Percentiles rank a stretch among this genome's conserved stretches.
Evolutionary conservation across 768 basidiomycete species (phyloP).

Genomic region (Naganishia kalamii): DNA sequence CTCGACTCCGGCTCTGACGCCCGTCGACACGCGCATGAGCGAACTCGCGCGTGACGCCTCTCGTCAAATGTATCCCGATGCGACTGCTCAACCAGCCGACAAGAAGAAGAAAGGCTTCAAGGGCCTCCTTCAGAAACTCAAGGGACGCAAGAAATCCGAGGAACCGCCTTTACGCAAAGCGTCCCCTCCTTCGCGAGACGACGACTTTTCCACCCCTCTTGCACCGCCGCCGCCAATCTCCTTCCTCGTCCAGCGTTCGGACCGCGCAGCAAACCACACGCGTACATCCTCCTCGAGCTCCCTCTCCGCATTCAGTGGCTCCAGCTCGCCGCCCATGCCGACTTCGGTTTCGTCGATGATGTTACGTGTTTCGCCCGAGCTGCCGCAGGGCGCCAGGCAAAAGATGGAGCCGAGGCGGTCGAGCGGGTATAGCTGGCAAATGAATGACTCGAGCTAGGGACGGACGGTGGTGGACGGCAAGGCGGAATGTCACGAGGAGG

Average conservation of each 20-base stretch:
- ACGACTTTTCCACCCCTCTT: constrained; percentile 65
- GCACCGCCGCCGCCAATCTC: constrained; percentile 87
- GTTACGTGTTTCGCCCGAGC: not conserved
- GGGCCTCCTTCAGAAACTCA: constrained; percentile 44
- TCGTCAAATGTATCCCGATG: not conserved
- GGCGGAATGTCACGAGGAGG: no score
- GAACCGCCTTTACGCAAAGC: not conserved
- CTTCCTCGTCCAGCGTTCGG: constrained; percentile 60
- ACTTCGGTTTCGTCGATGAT: constrained; percentile 3
- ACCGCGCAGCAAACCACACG: constrained; percentile 28
- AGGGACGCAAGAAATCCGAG: constrained; percentile 18
- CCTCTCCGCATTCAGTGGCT: constrained; percentile 1
- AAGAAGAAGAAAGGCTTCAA: constrained; percentile 47
- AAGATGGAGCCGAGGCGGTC: no score
- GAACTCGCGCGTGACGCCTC: constrained; percentile 11
- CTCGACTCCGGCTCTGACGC: constrained; percentile 1
- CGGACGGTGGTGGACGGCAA: no score
- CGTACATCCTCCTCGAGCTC: constrained; percentile 16
- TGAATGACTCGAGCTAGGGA: no score
- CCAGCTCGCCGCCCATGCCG: not conserved
- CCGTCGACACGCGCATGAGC: constrained; percentile 1
- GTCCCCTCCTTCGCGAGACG: constrained; percentile 34
- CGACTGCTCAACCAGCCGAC: not conserved
- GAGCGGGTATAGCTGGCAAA: no score
- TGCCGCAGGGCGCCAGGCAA: no score